Base-by-base conservation (phyloP, 495 filamentous ascomycete genomes). In the Neurospora sp. region DNA sequence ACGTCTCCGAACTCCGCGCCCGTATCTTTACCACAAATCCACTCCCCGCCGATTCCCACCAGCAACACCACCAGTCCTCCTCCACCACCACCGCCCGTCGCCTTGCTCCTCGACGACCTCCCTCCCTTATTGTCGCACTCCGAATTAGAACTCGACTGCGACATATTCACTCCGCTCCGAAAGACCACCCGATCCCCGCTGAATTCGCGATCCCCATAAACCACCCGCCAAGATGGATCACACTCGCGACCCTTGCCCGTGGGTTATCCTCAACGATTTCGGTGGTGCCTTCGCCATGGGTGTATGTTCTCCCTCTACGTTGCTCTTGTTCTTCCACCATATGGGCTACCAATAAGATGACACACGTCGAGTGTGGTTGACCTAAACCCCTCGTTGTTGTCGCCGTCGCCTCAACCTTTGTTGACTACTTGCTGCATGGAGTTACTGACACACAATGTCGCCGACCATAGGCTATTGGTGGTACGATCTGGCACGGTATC, bases 201-300 rank as follows among this genome's bases (percentile, higher is more conserved):
- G n/a, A 16, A 53, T n/a, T 16, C 42, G 9, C 40, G 31, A 73
- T 70, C 39, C 31, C 20, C 31, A 68, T 42, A 39, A 70, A 70
- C 59, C 53, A 71, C 31, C 42, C 61, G 20, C 85, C 82, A 41
- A 84, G 82, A 89, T 97, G 91, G 86, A 99, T 86, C 87, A 98
- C 84, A 83, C 89, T 77, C 88, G 96, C 88, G 84, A 97, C 82
- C 95, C 95, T 70, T 98, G 96, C 81, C 96, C 96, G 46, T 98
- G 93, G 93, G 95, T 98, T 77, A 90, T 94, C 72, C 87, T 98
- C 73, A 97, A 92, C 81, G 96, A 99, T 81, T 98, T 98, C 76
- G 96, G 96, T 75, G 96, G 96, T 81, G 96, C 96, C 70, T 98
- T 99, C 80, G 91, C 89, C 78, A 99, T 99, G 95, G 95, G 95